Evolutionary conservation across 2,329 filamentous ascomycete genomes (phyloP), one percentile per base, ranked within the genome.

Genomic region (Lachnellula hyalina): DNA sequence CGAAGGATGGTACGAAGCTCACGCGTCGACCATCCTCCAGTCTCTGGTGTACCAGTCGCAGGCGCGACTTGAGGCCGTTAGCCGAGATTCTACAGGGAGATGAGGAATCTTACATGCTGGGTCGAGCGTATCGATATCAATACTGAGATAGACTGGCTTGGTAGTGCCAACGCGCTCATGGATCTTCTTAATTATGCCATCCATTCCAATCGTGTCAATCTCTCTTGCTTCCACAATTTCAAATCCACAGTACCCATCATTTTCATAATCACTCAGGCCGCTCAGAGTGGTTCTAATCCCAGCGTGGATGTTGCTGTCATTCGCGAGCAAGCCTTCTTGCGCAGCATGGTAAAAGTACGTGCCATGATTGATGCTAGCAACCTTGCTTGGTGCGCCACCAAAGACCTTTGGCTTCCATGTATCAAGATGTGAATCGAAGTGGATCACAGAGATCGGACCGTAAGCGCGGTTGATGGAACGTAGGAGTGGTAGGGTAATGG

Each of bases 111-210:
- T 70, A 83, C 80, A 93, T 5, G 89, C 89, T 7, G 91, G 90
- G 68, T 96, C 90, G 3, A 96, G 76, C 0, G 89, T 91, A 67
- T 96, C 90, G 64, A 96, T 96, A 67, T 96, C 91, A 47, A 95
- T 85, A 6, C 83, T 89, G 34, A 95, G 73, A 67, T 95, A 95
- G 0, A 94, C 87, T 0, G 89, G 89, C 57, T 84, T 85, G 52
- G 79, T 77, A 21, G 84, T 86, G 8, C 88, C 89, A 17, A 95
- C 87, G 23, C 89, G 78, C 3, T 89, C 84, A 44, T 82, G 74
- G 66, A 95, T 94, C 69, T 82, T 85, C 71, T 87, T 82, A 69
- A 93, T 87, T 67, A 95, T 92, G 4, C 89, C 89, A 0, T 83
- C 80, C 28, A 80, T 82, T 28, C 84, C 85, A 56, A 87, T 85